Evolutionary conservation across 1,284 basidiomycete species (phyloP).

Genomic region (Ustilago xerochloae): DNA sequence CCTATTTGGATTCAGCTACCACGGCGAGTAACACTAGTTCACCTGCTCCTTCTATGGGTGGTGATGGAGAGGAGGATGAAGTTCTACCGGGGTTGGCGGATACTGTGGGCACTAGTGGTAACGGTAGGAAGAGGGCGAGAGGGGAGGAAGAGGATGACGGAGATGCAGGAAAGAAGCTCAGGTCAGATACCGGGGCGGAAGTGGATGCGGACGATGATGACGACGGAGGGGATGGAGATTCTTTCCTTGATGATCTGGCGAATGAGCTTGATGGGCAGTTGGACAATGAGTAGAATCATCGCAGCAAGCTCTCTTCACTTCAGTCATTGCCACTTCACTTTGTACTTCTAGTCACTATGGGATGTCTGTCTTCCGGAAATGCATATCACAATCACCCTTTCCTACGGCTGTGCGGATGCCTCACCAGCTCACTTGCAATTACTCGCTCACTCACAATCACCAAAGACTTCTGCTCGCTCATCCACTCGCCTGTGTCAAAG

Average conservation of each 20-base stretch:
- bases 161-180: constrained; percentile 36
- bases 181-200: constrained; percentile 19
- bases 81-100: not conserved
- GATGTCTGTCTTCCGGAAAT: not conserved
- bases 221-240: constrained; percentile 45
- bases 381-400: not conserved
- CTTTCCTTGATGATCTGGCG: constrained; percentile 59
- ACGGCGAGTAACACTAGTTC: constrained; percentile 44
- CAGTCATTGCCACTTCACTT: not conserved
- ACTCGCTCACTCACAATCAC: no score
- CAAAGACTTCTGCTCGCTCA: no score
- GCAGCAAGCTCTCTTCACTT: no score
- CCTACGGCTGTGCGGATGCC: no score
- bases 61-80: constrained; percentile 29
- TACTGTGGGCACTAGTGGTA: constrained; percentile 1
- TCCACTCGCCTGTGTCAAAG: no score
- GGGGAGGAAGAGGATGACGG: constrained; percentile 19
- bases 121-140: not conserved
- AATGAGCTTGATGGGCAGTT: constrained; percentile 60
- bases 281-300: constrained; percentile 45
- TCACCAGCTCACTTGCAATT: no score
- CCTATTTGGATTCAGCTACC: constrained; percentile 73
- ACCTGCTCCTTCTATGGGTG: constrained; percentile 21
- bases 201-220: constrained; percentile 35
- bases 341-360: not conserved